Conservation (phyloP, 176 grass and related monocot genomes). For the Oryza meyeriana region DNA sequence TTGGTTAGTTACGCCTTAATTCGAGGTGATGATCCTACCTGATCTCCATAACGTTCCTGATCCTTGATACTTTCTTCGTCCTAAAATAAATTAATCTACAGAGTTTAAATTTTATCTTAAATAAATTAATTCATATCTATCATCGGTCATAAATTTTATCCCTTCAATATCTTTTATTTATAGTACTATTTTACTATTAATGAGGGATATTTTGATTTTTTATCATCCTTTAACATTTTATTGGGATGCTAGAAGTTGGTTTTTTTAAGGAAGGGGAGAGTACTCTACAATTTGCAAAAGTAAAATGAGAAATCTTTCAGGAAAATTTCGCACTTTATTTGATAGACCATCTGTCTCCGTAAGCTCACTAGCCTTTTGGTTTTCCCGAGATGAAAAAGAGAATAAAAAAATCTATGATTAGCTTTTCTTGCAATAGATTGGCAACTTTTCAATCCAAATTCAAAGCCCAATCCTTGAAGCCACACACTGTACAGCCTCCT, state of each 20-base stretch:
- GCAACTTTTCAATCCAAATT: constrained; percentile 22
- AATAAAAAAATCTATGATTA: not conserved
- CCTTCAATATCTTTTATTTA: no score
- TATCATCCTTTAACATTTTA: no score
- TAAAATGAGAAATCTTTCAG: not conserved
- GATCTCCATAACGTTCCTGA: not conserved
- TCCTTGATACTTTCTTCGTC: no score
- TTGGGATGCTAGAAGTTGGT: no score
- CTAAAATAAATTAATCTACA: no score
- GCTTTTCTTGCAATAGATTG: constrained; percentile 29
- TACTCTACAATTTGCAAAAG: not conserved
- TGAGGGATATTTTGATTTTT: no score
- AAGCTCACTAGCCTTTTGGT: constrained; percentile 32
- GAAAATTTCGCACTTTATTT: not conserved
- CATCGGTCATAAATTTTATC: no score
- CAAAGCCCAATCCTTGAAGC: constrained; percentile 41
- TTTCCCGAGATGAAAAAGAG: constrained; percentile 31
- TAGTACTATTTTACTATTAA: no score
- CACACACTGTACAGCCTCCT: constrained; percentile 20
- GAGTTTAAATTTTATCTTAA: no score
- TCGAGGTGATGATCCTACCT: not conserved
- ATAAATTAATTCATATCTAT: no score
- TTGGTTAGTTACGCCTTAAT: not conserved
- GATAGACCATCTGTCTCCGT: not conserved
- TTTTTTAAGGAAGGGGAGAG: no score